Evolutionary conservation across 2,329 filamentous ascomycete species (phyloP).

Genomic region (Penicillium frequentans): DNA sequence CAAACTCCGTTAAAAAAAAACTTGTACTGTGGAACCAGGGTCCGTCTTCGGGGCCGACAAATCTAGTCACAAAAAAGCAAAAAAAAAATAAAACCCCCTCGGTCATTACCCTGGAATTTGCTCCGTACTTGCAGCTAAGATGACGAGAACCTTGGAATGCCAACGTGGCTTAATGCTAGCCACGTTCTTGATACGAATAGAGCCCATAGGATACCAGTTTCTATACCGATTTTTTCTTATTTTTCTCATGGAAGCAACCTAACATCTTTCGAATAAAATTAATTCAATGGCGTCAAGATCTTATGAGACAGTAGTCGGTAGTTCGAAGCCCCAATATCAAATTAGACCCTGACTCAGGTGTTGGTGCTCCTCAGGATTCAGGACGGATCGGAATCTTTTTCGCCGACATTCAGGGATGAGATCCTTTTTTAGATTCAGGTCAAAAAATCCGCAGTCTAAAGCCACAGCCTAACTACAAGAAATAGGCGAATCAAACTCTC

Average conservation of each 20-base stretch:
- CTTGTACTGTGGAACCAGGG: too few species aligned
- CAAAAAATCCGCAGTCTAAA: neutral
- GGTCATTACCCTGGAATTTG: neutral
- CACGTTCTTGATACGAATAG: neutral
- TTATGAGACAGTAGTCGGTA: neutral
- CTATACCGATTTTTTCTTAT: neutral
- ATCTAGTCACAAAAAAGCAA: too few species aligned
- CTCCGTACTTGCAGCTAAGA: neutral
- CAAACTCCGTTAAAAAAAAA: too few species aligned
- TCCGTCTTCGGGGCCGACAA: too few species aligned
- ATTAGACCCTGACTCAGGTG: neutral
- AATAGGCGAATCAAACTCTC: neutral
- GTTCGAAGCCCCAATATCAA: neutral
- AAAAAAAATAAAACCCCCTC: accelerated
- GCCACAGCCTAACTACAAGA: neutral
- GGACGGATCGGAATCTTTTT: neutral
- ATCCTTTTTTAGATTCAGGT: neutral
- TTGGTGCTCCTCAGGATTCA: neutral
- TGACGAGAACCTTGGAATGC: neutral
- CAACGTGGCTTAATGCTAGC: neutral
- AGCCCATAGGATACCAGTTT: neutral
- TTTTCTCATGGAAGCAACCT: neutral
- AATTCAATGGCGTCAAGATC: neutral
- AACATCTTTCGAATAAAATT: neutral
- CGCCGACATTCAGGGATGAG: neutral